Evolutionary conservation across 352 stramenopile genomes (phyloP), one percentile per base, ranked within the genome.

Genomic region (Globisporangium lucens): DNA sequence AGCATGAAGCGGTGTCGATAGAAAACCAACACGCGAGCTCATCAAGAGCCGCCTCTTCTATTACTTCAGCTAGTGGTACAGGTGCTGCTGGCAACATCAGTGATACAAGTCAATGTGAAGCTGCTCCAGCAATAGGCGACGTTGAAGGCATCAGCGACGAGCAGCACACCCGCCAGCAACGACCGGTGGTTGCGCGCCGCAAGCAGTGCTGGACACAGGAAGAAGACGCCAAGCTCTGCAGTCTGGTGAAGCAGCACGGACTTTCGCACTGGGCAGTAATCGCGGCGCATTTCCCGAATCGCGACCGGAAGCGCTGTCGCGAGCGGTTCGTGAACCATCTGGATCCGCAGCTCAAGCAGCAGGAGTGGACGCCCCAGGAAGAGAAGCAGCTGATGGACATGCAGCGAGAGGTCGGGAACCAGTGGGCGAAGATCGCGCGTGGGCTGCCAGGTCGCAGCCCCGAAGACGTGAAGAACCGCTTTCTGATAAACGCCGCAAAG

Each of bases 271-370:
- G 81, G 81, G 69, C 75, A 13, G 38, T 52, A n/a, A 76, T 90
- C 13, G 78, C 80, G 0, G 13, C 15, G 43, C 47, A 82, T 15
- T 79, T 93, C 12, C 71, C 77, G 4, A 65, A 52, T 3, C 74
- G 75, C 24, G 76, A 90, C 43, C 82, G 87, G 22, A 94, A 93
- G 68, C 72, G 83, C 6, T 92, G 83, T 55, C 78, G 87, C 0
- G 87, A 94, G 58, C 71, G 87, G n/a, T 94, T 77, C 29, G 71
- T 89, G 38, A 92, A 94, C 64, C 80, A 91, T 65, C 58, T 92
- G 49, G 75, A 80, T 46, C 74, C 82, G 15, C 52, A 66, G 33
- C 63, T 90, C 24, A n/a, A 33, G 8, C 49, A 43, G 22, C 58
- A 24, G 49, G 29, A 38, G 10, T 94, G 86, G 86, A 81, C 55